These are phyloP conservation scores for Thelonectria blattea DNA, from an alignment of 2,329 filamentous ascomycete species.

Conservation along the genomic window DNA sequence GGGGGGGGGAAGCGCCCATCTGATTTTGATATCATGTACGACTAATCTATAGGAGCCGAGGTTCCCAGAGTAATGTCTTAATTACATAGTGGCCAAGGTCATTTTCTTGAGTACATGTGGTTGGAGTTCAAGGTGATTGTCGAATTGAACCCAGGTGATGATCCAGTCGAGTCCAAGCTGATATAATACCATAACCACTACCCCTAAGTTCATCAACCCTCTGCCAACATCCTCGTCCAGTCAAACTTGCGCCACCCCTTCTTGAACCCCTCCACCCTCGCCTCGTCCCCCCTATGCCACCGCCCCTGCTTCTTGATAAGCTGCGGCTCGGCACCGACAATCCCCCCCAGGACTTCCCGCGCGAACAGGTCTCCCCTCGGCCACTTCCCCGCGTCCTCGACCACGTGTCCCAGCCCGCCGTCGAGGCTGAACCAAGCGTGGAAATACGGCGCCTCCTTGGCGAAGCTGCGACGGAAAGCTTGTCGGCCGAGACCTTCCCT, in stretches of 20 bases:
- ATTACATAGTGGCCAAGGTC: conserved; percentile 19
- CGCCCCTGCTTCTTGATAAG: conserved; percentile 88
- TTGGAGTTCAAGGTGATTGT: no score
- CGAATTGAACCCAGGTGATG: no score
- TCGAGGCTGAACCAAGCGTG: conserved; percentile 96
- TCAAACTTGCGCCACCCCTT: conserved; percentile 93
- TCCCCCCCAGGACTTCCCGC: conserved; percentile 88
- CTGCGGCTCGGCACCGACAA: conserved; percentile 82
- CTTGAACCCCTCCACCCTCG: conserved; percentile 76
- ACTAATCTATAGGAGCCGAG: conserved; percentile 32
- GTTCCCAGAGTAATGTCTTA: conserved; percentile 35
- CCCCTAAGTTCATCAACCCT: no score
- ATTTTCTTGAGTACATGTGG: neutral
- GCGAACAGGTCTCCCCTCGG: conserved; percentile 92
- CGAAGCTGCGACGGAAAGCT: conserved; percentile 82
- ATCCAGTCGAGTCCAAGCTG: no score
- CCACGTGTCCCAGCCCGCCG: conserved; percentile 88
- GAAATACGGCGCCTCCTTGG: conserved; percentile 98
- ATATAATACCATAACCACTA: no score
- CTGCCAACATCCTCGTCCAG: conserved; percentile 70
- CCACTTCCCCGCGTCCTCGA: conserved; percentile 87
- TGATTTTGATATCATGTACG: conserved; percentile 27
- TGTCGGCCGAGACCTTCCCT: conserved; percentile 72
- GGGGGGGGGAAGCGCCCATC: conserved; percentile 14
- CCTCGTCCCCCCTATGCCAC: conserved; percentile 72